These are phyloP conservation scores for Ascochyta clinopodiicola DNA, from an alignment of 2,329 filamentous ascomycete species.

Conservation along the genomic window DNA sequence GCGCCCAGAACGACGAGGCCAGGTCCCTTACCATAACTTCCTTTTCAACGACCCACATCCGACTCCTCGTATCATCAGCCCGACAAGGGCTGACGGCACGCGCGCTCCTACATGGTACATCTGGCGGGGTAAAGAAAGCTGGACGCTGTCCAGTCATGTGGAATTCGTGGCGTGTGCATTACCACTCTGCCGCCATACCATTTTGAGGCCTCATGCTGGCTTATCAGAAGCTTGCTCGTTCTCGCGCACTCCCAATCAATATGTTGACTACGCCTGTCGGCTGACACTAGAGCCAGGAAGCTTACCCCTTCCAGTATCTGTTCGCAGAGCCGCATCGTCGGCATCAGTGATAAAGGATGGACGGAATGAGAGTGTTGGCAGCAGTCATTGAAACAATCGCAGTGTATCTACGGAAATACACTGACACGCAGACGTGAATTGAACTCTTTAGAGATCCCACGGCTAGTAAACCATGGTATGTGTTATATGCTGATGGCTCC, in stretches of 20 bases:
- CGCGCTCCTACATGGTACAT: slow-evolving; percentile 17
- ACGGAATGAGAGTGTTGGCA: neutral
- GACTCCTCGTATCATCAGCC: neutral
- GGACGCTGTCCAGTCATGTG: slow-evolving; percentile 28
- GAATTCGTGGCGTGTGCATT: slow-evolving; percentile 37
- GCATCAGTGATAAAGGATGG: slow-evolving; percentile 36
- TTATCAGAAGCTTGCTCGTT: slow-evolving; percentile 41
- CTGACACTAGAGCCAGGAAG: slow-evolving; percentile 32
- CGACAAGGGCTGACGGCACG: slow-evolving; percentile 15
- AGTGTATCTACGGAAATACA: neutral
- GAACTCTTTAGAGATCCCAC: neutral
- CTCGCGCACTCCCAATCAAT: slow-evolving; percentile 18
- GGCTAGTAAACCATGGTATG: neutral
- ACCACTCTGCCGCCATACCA: slow-evolving; percentile 29
- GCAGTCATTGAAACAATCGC: neutral
- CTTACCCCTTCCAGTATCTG: slow-evolving; percentile 3
- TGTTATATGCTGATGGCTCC: neutral
- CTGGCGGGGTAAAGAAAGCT: slow-evolving; percentile 39
- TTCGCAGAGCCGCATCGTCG: slow-evolving; percentile 44
- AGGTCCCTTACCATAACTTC: neutral
- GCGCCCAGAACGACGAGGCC: neutral
- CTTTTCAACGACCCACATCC: neutral
- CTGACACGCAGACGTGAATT: neutral
- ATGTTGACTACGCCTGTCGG: slow-evolving; percentile 30
- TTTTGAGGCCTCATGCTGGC: slow-evolving; percentile 26